Base-by-base conservation (phyloP, 169 alveolate species). In the Eimeria sp. region DNA sequence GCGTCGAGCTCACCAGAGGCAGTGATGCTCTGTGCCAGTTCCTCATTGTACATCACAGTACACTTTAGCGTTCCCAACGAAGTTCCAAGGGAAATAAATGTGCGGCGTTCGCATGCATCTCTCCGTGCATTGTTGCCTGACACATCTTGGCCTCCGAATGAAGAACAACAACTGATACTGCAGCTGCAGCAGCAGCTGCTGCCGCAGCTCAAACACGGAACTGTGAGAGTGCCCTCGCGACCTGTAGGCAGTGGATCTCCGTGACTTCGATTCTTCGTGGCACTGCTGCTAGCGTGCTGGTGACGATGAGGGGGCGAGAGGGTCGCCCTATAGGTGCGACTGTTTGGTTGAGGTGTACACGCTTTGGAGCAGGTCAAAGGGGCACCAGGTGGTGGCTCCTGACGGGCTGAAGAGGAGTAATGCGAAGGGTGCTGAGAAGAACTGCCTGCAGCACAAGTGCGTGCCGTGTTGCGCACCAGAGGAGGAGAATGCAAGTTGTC, bases 1-100 rank as follows among this genome's bases (percentile, higher is more conserved):
- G 80, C 61, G 1, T 84, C 80, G 5, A 40, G n/a, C 43, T 54
- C 92, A 5, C 63, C 78, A 1, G 80, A 67, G 1, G 92, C 92
- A 18, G 27, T 30, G 43, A 84, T 54, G 22, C 22, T 30, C 45
- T 84, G 63, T 14, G 92, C 78, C 61, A 84, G 11, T 4, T 58
- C 80, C 51, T 84, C 92, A 58, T 43, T 58, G 92, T 58, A 84
- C 7, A 34, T 84, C 25, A 84, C 92, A 5, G 80, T 84, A 40
- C 78, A 61, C 80, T 34, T 80, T 25, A 84, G 11, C 22, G 40
- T 58, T 5, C 92, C 92, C 45, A 84, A 16, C 5, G 57, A 16
- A 4, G 92, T 84, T 4, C 20, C 14, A 54, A 84, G 80, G 14
- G 54, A 34, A 25, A 57, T 43, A 43, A 84, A 49, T 5, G 54